phyloP scores from a whole-genome alignment of 768 basidiomycete genomes.

The Boletus rufocinnamomeus region DNA sequence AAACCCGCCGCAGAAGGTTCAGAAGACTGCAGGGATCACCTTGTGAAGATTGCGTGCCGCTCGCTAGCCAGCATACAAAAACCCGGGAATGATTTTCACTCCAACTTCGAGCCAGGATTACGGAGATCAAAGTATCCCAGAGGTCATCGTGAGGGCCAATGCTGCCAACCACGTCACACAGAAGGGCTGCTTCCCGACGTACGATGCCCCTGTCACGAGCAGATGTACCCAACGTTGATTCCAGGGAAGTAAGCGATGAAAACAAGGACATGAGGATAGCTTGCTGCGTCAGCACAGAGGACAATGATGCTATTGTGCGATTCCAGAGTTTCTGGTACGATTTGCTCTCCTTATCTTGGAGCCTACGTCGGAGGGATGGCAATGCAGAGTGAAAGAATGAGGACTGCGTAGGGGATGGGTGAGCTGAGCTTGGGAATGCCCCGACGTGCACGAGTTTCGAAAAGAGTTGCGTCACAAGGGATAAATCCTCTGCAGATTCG shows the following conservation, averaged over 20 bases:
- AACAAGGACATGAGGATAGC: slow-evolving; percentile 63
- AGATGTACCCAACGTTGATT: slow-evolving; percentile 36
- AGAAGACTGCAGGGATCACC: slow-evolving; percentile 24
- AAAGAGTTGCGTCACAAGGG: slow-evolving; percentile 51
- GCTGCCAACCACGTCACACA: slow-evolving; percentile 56
- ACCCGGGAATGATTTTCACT: slow-evolving; percentile 56
- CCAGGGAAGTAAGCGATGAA: slow-evolving; percentile 41
- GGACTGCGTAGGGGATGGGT: slow-evolving; percentile 57
- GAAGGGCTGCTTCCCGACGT: slow-evolving; percentile 54
- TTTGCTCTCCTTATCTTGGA: slow-evolving; percentile 26
- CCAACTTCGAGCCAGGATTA: slow-evolving; percentile 63
- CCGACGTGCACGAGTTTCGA: slow-evolving; percentile 70
- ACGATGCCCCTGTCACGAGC: slow-evolving; percentile 42
- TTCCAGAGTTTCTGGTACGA: slow-evolving; percentile 56
- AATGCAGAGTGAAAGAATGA: slow-evolving; percentile 67
- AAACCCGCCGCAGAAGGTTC: background rate
- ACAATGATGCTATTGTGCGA: slow-evolving; percentile 44
- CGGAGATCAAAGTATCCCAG: slow-evolving; percentile 48
- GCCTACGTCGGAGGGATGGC: slow-evolving; percentile 47
- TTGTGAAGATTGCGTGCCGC: slow-evolving; percentile 39
- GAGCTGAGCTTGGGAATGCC: slow-evolving; percentile 55
- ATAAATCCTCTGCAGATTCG: slow-evolving; percentile 36
- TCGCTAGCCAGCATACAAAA: slow-evolving; percentile 71
- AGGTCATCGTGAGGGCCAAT: slow-evolving; percentile 47
- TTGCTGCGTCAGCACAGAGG: slow-evolving; percentile 55